Evolutionary conservation across 2,329 filamentous ascomycete genomes (phyloP).

Genomic region (Aspergillus vadensis): DNA sequence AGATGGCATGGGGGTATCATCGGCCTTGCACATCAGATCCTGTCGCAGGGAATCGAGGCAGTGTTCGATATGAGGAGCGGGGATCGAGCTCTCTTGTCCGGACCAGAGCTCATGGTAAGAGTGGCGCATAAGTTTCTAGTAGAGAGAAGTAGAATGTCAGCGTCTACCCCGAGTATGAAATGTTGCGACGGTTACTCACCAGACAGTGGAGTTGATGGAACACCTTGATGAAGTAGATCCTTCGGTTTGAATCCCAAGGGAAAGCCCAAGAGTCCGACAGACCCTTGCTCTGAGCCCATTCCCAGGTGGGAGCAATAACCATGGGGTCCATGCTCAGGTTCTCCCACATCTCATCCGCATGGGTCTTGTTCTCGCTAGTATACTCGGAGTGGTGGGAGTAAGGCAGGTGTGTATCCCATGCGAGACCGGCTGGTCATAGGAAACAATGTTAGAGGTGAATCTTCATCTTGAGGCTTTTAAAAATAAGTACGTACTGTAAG

Average conservation of each 20-base stretch:
- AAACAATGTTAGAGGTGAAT: not conserved
- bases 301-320: slow-evolving; percentile 7
- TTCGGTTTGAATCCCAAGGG: slow-evolving; percentile 7
- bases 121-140: not conserved
- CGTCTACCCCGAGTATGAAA: not conserved
- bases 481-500: not conserved
- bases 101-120: not conserved
- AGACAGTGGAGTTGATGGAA: slow-evolving; percentile 13
- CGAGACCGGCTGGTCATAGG: slow-evolving; percentile 1
- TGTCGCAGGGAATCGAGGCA: slow-evolving; percentile 9
- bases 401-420: not conserved
- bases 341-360: slow-evolving; percentile 8
- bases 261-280: slow-evolving; percentile 6
- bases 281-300: slow-evolving; percentile 3
- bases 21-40: slow-evolving; percentile 8
- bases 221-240: slow-evolving; percentile 11
- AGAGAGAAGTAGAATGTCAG: not conserved
- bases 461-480: not conserved
- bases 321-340: slow-evolving; percentile 4
- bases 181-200: not conserved
- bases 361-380: slow-evolving; percentile 3
- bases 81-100: not conserved
- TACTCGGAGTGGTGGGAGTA: slow-evolving; percentile 8
- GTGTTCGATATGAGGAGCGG: slow-evolving; percentile 5
- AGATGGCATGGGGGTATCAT: slow-evolving; percentile 11